A percentile compares a stretch with the other conserved stretches of the same genome.
Evolutionary conservation across 2,329 filamentous ascomycete species (phyloP).

Genomic region (Colletotrichum graminicola): DNA sequence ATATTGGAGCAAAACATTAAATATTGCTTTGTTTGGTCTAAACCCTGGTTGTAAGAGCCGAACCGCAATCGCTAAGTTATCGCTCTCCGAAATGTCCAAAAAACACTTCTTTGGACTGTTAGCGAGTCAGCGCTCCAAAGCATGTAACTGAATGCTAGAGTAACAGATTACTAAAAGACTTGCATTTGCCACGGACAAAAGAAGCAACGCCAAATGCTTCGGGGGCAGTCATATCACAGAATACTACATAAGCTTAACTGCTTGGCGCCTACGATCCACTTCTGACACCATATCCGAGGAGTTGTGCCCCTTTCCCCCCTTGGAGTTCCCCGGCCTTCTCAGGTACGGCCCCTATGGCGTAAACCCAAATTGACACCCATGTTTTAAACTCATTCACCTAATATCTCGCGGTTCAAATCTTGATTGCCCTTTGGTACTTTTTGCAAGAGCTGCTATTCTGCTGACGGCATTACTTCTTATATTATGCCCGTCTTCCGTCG

Average conservation of each 20-base stretch:
- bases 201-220: not conserved
- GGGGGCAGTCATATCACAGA: not conserved
- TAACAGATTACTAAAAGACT: not conserved
- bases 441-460: no score
- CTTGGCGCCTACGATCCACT: constrained; percentile 1
- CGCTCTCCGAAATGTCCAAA: not conserved
- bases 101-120: not conserved
- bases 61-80: no score
- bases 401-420: not conserved
- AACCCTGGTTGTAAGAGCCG: not conserved
- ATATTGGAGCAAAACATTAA: no score
- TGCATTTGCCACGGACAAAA: not conserved
- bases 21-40: not conserved
- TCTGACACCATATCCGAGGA: not conserved
- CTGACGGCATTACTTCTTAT: not conserved
- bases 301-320: not conserved
- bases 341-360: not conserved
- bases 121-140: not conserved
- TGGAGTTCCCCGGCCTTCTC: not conserved
- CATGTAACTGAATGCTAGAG: not conserved
- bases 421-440: not conserved
- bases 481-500: not conserved
- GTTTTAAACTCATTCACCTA: not conserved
- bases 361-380: not conserved
- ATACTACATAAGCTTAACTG: not conserved